Evolutionary conservation across 1,139 yeast species (phyloP).

Genomic region (Scheffersomyces illinoinensis): DNA sequence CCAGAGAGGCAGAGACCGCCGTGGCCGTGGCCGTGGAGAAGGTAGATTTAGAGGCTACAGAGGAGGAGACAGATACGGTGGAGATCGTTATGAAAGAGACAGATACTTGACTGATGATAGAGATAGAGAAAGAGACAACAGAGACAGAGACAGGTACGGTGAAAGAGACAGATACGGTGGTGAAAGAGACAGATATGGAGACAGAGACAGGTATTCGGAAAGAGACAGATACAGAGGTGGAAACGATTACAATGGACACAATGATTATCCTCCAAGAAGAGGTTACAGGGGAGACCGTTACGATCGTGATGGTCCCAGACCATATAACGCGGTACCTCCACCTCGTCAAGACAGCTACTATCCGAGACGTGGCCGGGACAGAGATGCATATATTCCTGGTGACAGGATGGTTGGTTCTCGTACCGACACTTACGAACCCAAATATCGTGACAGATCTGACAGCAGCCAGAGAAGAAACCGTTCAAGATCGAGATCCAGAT

Average conservation of each 20-base stretch:
- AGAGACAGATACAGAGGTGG: neutral
- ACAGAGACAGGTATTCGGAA: neutral
- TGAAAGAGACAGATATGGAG: neutral
- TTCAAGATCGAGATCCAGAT: constrained; percentile 10
- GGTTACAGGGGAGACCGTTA: neutral
- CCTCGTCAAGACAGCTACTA: constrained; percentile 8
- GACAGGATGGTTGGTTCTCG: constrained; percentile 10
- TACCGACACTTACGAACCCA: constrained; percentile 24
- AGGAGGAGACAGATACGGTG: constrained; percentile 4
- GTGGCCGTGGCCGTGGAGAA: constrained; percentile 5
- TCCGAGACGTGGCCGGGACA: constrained; percentile 9
- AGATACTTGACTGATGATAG: neutral
- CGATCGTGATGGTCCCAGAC: constrained; percentile 10
- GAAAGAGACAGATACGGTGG: constrained; percentile 4
- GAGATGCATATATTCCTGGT: constrained; percentile 18
- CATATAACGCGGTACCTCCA: constrained; percentile 11
- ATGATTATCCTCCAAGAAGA: neutral
- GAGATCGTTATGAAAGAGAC: constrained; percentile 5
- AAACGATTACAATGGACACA: neutral
- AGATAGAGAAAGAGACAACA: constrained; percentile 4
- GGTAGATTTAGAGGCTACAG: constrained; percentile 7
- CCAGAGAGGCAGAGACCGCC: constrained; percentile 13
- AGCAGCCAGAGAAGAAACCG: constrained; percentile 1
- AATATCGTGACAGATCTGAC: constrained; percentile 11
- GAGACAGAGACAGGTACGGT: constrained; percentile 2